Conservation (phyloP, 2,329 filamentous ascomycete genomes). For the Ramichloridium luteum region DNA sequence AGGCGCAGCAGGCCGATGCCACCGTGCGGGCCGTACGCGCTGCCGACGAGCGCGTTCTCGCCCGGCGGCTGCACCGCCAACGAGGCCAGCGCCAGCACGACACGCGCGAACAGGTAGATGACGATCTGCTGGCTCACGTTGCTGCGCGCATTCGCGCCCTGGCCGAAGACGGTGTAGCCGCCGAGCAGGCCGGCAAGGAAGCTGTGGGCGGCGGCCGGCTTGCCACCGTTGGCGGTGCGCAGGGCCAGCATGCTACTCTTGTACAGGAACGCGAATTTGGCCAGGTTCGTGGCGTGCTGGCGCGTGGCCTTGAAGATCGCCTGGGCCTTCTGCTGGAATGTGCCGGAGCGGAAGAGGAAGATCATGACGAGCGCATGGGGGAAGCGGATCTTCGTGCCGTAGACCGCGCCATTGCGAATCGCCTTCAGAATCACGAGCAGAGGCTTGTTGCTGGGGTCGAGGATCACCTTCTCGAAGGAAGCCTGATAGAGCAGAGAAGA, state of each 20-base stretch:
- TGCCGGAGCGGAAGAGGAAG: conserved; percentile 84
- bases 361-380: conserved; percentile 98
- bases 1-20: conserved; percentile 32
- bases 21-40: conserved; percentile 27
- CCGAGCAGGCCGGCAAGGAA: conserved; percentile 80
- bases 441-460: conserved; percentile 77
- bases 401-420: conserved; percentile 91
- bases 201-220: conserved; percentile 62
- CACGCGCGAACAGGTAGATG: conserved; percentile 92
- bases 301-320: conserved; percentile 77
- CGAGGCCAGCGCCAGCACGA: conserved; percentile 71
- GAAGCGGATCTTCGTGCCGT: conserved; percentile 94
- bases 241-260: conserved; percentile 70
- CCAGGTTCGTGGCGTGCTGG: conserved; percentile 83
- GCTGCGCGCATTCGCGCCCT: conserved; percentile 50
- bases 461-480: conserved; percentile 60
- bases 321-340: conserved; percentile 60
- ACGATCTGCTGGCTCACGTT: conserved; percentile 93
- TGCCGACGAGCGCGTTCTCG: conserved; percentile 26
- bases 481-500: no score
- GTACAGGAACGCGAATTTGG: conserved; percentile 82
- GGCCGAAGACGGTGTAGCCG: conserved; percentile 87
- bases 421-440: conserved; percentile 78
- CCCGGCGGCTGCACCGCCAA: conserved; percentile 56
- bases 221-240: conserved; percentile 40